Base-by-base conservation (phyloP, 164 flowering plant species). In the Vitis rupestris region DNA sequence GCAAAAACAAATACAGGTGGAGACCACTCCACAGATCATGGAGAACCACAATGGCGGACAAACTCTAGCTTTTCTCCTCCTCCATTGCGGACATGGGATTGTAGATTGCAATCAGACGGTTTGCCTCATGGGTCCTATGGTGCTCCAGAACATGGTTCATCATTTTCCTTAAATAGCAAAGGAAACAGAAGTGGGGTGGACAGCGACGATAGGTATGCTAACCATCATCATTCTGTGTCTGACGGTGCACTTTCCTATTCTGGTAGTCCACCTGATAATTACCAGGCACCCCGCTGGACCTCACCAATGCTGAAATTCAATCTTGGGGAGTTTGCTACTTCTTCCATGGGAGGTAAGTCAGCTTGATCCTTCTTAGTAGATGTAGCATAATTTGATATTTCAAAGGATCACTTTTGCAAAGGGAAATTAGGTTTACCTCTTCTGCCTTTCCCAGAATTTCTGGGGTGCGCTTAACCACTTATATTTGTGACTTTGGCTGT, bases 51-150 rank as follows among this genome's bases (percentile, higher is more conserved):
- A 17, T 80, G 83, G 86, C 64, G 77, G 59, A 80, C 72, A 50
- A 82, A 80, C 72, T 78, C 81, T 70, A 80, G 83, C 70, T 83
- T 78, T 61, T 83, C 86, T 65, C 86, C 85, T 71, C 82, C 83
- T 51, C 82, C 75, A 23, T 68, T 71, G 30, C 74, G 86, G 77
- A 75, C 75, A 63, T 80, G 80, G 86, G 82, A 83, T 61, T 80
- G 79, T 51, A 76, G 81, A 60, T 76, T 71, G 59, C 82, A 74
- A 30, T 74, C 81, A 44, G 83, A 80, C 68, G 80, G 65, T 55
- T 63, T 78, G 47, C 71, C 69, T 27, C 75, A 50, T 49, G 74
- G 76, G 53, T 68, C 74, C 31, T 56, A 54, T 65, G 82, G 69
- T 51, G 78, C 64, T 74, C 69, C 61, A 44, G 12, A 59, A 37